phyloP scores from a whole-genome alignment of 768 basidiomycete genomes.

The Phlebiopsis flavidoalba region DNA sequence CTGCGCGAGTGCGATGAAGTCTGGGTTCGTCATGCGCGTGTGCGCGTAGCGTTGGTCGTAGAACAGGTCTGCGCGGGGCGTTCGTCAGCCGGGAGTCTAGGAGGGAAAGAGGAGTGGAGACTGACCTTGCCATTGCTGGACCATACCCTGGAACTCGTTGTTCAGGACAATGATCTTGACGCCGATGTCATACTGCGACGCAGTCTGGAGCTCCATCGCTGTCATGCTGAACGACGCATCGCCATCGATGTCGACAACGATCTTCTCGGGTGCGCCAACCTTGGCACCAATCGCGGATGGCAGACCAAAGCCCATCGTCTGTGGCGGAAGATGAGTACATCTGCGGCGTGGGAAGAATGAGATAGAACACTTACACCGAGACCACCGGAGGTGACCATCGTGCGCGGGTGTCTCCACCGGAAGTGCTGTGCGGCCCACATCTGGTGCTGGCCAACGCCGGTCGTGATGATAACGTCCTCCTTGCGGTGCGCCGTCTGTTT shows the following conservation, averaged over 20 bases:
- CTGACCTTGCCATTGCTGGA: constrained; percentile 96
- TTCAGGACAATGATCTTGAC: constrained; percentile 92
- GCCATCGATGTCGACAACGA: constrained; percentile 93
- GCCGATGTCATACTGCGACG: constrained; percentile 86
- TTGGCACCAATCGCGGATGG: constrained; percentile 96
- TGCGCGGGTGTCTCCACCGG: constrained; percentile 82
- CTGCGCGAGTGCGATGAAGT: constrained; percentile 85
- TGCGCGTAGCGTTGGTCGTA: constrained; percentile 97
- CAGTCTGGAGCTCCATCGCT: constrained; percentile 97
- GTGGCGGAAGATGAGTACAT: constrained; percentile 1
- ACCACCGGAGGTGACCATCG: constrained; percentile 92
- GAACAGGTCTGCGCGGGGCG: constrained; percentile 65
- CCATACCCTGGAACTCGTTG: constrained; percentile 99
- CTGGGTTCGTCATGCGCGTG: constrained; percentile 92
- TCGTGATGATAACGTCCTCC: constrained; percentile 82
- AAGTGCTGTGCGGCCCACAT: constrained; percentile 99
- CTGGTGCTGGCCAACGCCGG: constrained; percentile 98
- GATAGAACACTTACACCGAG: constrained; percentile 64
- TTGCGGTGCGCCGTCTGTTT: constrained; percentile 73
- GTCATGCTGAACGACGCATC: constrained; percentile 99
- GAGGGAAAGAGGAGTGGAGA: not conserved
- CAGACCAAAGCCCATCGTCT: constrained; percentile 99
- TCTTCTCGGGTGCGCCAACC: constrained; percentile 90
- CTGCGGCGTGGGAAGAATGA: constrained; percentile 3
- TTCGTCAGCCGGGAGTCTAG: not conserved